Conservation (phyloP, 2,329 filamentous ascomycete genomes). For the Arachnomyces sp. region DNA sequence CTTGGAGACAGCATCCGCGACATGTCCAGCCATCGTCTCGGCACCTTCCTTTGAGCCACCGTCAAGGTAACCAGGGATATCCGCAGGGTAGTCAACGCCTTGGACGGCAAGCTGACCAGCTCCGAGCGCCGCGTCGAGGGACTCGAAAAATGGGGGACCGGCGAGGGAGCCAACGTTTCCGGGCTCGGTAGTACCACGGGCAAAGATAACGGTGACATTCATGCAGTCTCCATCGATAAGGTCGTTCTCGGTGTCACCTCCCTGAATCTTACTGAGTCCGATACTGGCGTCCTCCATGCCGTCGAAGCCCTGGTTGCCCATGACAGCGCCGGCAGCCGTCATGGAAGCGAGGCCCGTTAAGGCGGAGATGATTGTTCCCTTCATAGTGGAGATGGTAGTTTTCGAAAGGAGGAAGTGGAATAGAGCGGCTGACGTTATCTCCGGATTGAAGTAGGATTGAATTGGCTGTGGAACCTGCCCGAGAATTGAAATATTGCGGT, state of each 20-base stretch:
- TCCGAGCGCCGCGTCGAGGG: conserved; percentile 16
- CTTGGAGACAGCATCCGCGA: conserved; percentile 29
- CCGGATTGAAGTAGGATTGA: too few relatives aligned
- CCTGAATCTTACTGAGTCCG: conserved; percentile 3
- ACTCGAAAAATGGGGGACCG: conserved; percentile 27
- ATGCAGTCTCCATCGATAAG: conserved; percentile 33
- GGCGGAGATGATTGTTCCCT: neutral
- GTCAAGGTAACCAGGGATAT: conserved; percentile 33
- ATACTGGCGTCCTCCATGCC: conserved; percentile 4
- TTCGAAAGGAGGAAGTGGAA: too few relatives aligned
- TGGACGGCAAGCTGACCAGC: conserved; percentile 22
- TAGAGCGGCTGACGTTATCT: too few relatives aligned
- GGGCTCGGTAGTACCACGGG: conserved; percentile 33
- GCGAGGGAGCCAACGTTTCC: conserved; percentile 37
- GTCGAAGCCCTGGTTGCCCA: conserved; percentile 5
- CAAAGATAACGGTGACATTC: conserved; percentile 37
- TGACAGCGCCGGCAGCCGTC: conserved; percentile 4
- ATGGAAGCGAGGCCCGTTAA: conserved; percentile 1
- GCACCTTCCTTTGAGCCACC: conserved; percentile 33
- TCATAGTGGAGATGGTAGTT: neutral
- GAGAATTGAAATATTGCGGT: too few relatives aligned
- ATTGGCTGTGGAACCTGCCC: too few relatives aligned
- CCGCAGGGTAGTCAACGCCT: conserved; percentile 26
- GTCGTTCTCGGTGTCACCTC: conserved; percentile 25
- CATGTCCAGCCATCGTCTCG: conserved; percentile 24